Percentiles rank a stretch among this genome's conserved stretches.
phyloP scores from a whole-genome alignment of 805 yeast genomes.

The Kodamaea nitidulidarum region DNA sequence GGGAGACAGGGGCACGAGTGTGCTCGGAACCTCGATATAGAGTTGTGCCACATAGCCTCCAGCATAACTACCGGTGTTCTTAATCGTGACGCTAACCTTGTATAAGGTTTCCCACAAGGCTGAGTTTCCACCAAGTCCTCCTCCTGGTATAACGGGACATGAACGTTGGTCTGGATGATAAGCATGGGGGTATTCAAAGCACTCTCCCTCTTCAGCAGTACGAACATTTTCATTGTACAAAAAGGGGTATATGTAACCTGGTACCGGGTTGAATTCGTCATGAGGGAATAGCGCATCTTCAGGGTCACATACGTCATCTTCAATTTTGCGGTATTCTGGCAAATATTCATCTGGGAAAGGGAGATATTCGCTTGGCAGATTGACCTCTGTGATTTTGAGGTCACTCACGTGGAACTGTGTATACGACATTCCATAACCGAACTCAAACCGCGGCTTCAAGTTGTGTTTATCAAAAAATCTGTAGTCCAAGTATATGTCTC shows the following conservation, averaged over 20 bases:
- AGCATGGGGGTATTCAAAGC: constrained; percentile 37
- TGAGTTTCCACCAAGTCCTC: constrained; percentile 58
- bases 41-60: constrained; percentile 53
- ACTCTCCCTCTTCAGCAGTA: constrained; percentile 33
- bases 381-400: constrained; percentile 38
- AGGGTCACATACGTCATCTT: constrained; percentile 50
- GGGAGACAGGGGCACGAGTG: constrained; percentile 48
- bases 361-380: constrained; percentile 42
- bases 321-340: constrained; percentile 38
- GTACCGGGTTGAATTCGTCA: constrained; percentile 48
- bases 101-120: constrained; percentile 54
- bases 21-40: constrained; percentile 49
- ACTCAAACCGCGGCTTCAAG: constrained; percentile 55
- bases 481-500: constrained; percentile 52
- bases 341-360: constrained; percentile 45
- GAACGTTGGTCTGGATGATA: constrained; percentile 32
- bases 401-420: constrained; percentile 37
- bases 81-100: constrained; percentile 42
- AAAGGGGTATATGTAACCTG: constrained; percentile 57
- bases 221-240: constrained; percentile 35
- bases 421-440: constrained; percentile 60
- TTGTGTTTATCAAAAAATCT: constrained; percentile 53
- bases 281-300: constrained; percentile 53
- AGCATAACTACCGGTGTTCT: constrained; percentile 42
- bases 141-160: constrained; percentile 41